Evolutionary conservation across 176 grass and related monocot species (phyloP).

Genomic region (Oropetium thomaeum): DNA sequence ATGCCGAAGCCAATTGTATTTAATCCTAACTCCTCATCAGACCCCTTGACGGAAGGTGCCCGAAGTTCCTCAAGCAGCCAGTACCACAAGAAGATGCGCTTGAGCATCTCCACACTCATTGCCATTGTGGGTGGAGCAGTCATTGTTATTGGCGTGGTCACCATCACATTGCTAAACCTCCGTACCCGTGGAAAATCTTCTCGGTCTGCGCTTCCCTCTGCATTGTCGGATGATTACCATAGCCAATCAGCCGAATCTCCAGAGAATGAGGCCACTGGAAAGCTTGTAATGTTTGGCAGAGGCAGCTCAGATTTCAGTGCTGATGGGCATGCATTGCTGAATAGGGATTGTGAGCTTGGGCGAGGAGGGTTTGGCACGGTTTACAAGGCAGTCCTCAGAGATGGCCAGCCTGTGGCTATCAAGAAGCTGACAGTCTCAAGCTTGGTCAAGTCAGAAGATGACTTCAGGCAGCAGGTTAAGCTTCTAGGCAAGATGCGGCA

Average conservation of each 20-base stretch:
- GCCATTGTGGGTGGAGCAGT: slow-evolving; percentile 63
- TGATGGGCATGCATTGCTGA: slow-evolving; percentile 65
- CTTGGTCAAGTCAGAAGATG: slow-evolving; percentile 68
- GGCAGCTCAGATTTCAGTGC: slow-evolving; percentile 52
- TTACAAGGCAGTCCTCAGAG: slow-evolving; percentile 68
- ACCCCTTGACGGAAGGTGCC: slow-evolving; percentile 33
- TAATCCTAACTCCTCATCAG: slow-evolving; percentile 69
- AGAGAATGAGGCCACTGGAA: slow-evolving; percentile 50
- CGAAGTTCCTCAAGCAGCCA: slow-evolving; percentile 27
- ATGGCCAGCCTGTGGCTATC: slow-evolving; percentile 71
- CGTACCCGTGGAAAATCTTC: slow-evolving; percentile 29
- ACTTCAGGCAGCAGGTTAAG: slow-evolving; percentile 68
- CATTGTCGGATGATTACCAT: slow-evolving; percentile 54
- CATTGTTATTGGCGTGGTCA: slow-evolving; percentile 58
- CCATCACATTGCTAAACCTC: slow-evolving; percentile 64
- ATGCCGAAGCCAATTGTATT: slow-evolving; percentile 88
- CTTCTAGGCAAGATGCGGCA: slow-evolving; percentile 61
- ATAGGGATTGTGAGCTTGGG: slow-evolving; percentile 83
- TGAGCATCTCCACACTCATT: slow-evolving; percentile 77
- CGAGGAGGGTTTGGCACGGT: slow-evolving; percentile 82
- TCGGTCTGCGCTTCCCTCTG: slow-evolving; percentile 26
- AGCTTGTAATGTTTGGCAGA: slow-evolving; percentile 70
- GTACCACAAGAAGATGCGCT: slow-evolving; percentile 72
- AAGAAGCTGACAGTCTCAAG: slow-evolving; percentile 91
- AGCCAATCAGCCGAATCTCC: slow-evolving; percentile 50